These are phyloP conservation scores for Miamiensis avidus DNA, from an alignment of 169 alveolate species.

Conservation along the genomic window DNA sequence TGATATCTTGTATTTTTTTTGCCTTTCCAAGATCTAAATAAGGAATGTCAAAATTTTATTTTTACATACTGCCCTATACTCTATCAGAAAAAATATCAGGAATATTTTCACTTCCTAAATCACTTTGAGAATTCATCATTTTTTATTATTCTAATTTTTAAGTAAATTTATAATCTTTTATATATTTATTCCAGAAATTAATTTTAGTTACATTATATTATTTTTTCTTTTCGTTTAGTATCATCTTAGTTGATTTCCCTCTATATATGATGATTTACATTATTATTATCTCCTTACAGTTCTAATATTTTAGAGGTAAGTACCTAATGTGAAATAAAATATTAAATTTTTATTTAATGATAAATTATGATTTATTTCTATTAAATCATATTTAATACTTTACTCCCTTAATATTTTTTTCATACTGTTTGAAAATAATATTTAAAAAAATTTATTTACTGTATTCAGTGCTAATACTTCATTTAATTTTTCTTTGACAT, in stretches of 20 bases:
- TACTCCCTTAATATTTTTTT: too few relatives aligned
- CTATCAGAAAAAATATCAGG: not conserved
- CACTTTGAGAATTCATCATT: not conserved
- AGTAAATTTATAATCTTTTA: too few relatives aligned
- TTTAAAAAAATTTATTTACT: not conserved
- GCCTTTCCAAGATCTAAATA: not conserved
- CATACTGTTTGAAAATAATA: too few relatives aligned
- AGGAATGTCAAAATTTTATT: not conserved
- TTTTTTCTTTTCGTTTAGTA: too few relatives aligned
- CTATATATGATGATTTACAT: too few relatives aligned
- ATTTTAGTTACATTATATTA: too few relatives aligned
- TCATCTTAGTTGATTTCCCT: too few relatives aligned
- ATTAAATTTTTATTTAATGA: too few relatives aligned
- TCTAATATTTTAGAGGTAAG: too few relatives aligned
- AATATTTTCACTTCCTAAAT: not conserved
- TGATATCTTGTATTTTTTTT: not conserved
- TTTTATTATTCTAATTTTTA: not conserved
- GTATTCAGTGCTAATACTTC: not conserved
- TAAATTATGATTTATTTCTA: not conserved
- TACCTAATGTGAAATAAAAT: too few relatives aligned
- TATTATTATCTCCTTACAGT: too few relatives aligned
- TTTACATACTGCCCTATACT: not conserved
- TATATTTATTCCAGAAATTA: too few relatives aligned
- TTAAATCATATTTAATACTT: not conserved
- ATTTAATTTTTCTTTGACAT: not conserved